Percentiles rank a stretch among this genome's conserved stretches.
These are phyloP conservation scores for Rhytidhysteron rufulum DNA, from an alignment of 2,329 filamentous ascomycete species.

Conservation along the genomic window DNA sequence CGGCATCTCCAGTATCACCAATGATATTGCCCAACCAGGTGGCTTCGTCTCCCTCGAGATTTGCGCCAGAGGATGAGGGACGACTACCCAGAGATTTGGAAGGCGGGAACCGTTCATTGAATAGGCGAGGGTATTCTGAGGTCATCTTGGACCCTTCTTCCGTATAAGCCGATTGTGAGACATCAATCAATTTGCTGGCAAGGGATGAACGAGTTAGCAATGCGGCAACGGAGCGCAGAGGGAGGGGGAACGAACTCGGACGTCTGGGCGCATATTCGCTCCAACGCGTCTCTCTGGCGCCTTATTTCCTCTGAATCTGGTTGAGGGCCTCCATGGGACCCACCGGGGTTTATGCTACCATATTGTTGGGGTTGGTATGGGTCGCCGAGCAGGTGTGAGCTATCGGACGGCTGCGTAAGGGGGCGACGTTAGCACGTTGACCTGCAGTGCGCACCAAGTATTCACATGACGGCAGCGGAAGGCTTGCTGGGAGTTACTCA, in stretches of 20 bases:
- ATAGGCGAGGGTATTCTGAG: constrained; percentile 39
- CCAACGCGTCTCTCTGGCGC: constrained; percentile 45
- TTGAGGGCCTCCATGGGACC: constrained; percentile 34
- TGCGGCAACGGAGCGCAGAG: constrained; percentile 3
- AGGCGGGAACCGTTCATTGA: constrained; percentile 40
- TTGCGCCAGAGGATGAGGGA: constrained; percentile 15
- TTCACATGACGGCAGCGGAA: constrained; percentile 4
- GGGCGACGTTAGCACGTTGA: constrained; percentile 20
- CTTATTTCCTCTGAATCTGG: constrained; percentile 48
- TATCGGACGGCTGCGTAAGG: constrained; percentile 41
- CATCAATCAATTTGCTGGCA: constrained; percentile 48
- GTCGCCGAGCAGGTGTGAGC: constrained; percentile 44
- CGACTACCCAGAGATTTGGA: constrained; percentile 17
- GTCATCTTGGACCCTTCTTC: constrained; percentile 33
- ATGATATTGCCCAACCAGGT: constrained; percentile 30
- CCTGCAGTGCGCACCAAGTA: constrained; percentile 4
- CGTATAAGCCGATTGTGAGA: constrained; percentile 40
- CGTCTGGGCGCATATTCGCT: constrained; percentile 48
- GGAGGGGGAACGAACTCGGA: constrained; percentile 38
- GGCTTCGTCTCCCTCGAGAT: constrained; percentile 30
- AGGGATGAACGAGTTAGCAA: constrained; percentile 20
- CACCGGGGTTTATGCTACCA: constrained; percentile 33
- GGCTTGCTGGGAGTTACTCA: constrained; percentile 22
- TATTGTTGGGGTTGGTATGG: constrained; percentile 43
- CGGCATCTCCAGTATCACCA: constrained; percentile 19